These are phyloP conservation scores for Stagonosporopsis cucurbitacearum DNA, from an alignment of 2,329 filamentous ascomycete genomes.

Conservation along the genomic window DNA sequence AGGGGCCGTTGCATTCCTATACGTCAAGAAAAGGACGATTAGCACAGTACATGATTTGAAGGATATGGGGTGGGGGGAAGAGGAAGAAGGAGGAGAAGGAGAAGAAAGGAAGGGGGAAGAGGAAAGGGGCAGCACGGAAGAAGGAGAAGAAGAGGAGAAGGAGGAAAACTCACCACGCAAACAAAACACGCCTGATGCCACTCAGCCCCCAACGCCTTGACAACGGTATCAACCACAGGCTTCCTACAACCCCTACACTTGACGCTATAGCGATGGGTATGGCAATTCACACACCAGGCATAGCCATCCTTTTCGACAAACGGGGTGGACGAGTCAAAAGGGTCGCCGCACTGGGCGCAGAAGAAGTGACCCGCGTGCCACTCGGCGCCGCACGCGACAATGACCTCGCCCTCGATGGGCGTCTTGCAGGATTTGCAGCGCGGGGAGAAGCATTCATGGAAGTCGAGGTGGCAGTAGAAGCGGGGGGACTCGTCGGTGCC, in stretches of 20 bases:
- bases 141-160: too few species aligned
- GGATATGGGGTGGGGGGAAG: not conserved
- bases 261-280: slow-evolving; percentile 87
- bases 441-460: slow-evolving; percentile 91
- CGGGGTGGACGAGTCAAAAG: slow-evolving; percentile 68
- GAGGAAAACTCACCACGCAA: slow-evolving; percentile 62
- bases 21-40: not conserved
- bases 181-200: slow-evolving; percentile 95
- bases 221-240: slow-evolving; percentile 87
- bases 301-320: slow-evolving; percentile 99
- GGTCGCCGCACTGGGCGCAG: slow-evolving; percentile 96
- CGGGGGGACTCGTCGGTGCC: slow-evolving; percentile 70
- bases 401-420: slow-evolving; percentile 92
- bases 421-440: slow-evolving; percentile 96
- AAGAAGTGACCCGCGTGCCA: slow-evolving; percentile 99
- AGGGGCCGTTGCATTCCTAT: slow-evolving; percentile 65
- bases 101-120: too few species aligned
- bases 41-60: not conserved
- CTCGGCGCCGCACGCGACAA: slow-evolving; percentile 90
- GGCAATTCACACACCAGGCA: slow-evolving; percentile 93
- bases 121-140: too few species aligned
- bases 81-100: too few species aligned
- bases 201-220: slow-evolving; percentile 86
- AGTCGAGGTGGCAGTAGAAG: slow-evolving; percentile 99
- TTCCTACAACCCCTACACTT: slow-evolving; percentile 86